Percentiles rank a stretch among this genome's conserved stretches.
Evolutionary conservation across 495 filamentous ascomycete genomes (phyloP).

Genomic region (Daldinia concentrica): DNA sequence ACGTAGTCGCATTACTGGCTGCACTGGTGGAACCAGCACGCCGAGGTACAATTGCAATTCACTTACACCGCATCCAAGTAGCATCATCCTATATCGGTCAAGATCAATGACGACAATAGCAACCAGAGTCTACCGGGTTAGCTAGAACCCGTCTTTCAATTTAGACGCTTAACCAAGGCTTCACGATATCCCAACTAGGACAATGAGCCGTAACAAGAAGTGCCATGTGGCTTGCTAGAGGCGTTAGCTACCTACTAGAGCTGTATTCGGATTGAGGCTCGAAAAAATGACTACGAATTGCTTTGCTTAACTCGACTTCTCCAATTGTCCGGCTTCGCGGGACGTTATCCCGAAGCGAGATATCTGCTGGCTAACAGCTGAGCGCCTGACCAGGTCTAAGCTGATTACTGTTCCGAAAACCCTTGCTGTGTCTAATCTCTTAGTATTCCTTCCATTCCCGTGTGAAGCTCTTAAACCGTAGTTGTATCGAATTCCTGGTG

Average conservation of each 20-base stretch:
- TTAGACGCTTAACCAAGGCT: constrained; percentile 15
- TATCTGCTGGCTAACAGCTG: constrained; percentile 27
- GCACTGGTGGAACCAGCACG: constrained; percentile 11
- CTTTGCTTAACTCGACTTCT: constrained; percentile 23
- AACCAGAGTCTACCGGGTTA: constrained; percentile 5
- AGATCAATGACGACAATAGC: constrained; percentile 19
- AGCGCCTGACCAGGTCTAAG: constrained; percentile 10
- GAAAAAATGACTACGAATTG: constrained; percentile 1
- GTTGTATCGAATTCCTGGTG: not conserved
- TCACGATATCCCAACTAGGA: constrained; percentile 34
- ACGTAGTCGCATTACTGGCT: not conserved
- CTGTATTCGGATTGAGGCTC: constrained; percentile 29
- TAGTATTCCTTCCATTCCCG: not conserved
- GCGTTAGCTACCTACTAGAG: constrained; percentile 12
- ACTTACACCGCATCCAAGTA: not conserved
- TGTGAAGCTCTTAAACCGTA: not conserved
- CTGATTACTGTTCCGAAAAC: constrained; percentile 23
- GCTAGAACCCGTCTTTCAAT: constrained; percentile 4
- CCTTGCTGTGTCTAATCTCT: constrained; percentile 5
- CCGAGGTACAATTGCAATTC: constrained; percentile 4
- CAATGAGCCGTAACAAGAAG: constrained; percentile 20
- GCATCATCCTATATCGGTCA: constrained; percentile 6
- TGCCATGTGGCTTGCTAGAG: constrained; percentile 29
- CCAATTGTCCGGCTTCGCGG: constrained; percentile 32
- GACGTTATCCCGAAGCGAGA: constrained; percentile 30